A percentile compares a stretch with the other conserved stretches of the same genome.
Conservation (phyloP, 805 yeast species). For the Tetrapisispora arboricola region DNA sequence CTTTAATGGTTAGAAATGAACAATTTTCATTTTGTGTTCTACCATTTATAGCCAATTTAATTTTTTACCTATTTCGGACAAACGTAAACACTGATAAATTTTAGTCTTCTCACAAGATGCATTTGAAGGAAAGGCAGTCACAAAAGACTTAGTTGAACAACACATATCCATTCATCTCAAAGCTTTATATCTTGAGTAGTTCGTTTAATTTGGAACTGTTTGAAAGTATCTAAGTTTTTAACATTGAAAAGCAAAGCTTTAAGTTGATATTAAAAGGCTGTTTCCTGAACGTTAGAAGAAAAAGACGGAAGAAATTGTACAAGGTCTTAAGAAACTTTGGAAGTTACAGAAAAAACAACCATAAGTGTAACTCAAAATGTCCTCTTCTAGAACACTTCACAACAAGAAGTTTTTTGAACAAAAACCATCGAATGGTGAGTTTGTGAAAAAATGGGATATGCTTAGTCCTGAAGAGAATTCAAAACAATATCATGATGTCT, state of each 20-base stretch:
- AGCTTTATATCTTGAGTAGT: too few relatives aligned
- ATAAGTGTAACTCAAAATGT: background rate
- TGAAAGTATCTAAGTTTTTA: too few relatives aligned
- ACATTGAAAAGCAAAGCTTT: background rate
- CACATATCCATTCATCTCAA: background rate
- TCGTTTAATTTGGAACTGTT: too few relatives aligned
- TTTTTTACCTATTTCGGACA: slow-evolving; percentile 3
- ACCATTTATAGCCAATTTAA: background rate
- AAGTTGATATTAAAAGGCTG: too few relatives aligned
- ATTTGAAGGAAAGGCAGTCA: background rate
- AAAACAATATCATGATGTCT: background rate
- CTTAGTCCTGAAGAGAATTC: background rate
- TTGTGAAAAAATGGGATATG: background rate
- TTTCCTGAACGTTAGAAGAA: too few relatives aligned
- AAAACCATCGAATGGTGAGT: background rate
- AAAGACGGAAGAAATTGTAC: too few relatives aligned
- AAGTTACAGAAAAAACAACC: too few relatives aligned
- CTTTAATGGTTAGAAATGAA: too few relatives aligned
- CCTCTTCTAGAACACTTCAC: background rate
- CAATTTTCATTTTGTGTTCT: too few relatives aligned
- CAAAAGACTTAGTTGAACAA: background rate
- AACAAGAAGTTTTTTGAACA: slow-evolving; percentile 2
- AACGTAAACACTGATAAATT: background rate
- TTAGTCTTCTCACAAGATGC: background rate
- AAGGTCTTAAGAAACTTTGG: too few relatives aligned